Evolutionary conservation across 1,139 yeast genomes (phyloP), one percentile per base, ranked within the genome.

Genomic region (Diutina pseudorugosa): DNA sequence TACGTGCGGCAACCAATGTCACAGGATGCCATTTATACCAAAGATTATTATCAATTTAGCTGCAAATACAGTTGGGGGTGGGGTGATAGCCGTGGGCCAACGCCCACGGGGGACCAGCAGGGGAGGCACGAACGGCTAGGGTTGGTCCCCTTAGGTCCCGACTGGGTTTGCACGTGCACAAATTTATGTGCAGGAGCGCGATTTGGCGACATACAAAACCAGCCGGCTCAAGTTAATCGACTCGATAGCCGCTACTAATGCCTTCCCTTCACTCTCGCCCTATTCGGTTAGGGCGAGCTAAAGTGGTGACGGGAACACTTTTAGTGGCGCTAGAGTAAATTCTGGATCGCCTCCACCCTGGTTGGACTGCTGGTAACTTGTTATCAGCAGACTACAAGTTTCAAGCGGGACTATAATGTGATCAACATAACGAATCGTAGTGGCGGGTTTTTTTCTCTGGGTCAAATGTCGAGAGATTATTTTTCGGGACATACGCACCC

Each of bases 241-340:
- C 25, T 43, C 47, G 23, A 19, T 6, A 43, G 23, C 47, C 33
- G 47, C 47, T 21, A 43, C 47, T 43, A 43, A 43, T 43, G 47
- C 47, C 47, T 45, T 45, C 49, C 27, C 18, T 27, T 41, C 49
- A 45, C 49, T 45, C 49, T 45, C 19, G 49, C 18, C 36, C 40
- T 45, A 45, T 45, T 45, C 49, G 49, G 11, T 45, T 45, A 45
- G 49, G 11, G 19, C 40, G 30, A 45, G 49, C 27, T 27, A 45
- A 45, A 45, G n/a, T 33, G 49, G 36, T 33, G 49, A 9, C 27
- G 16, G 27, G 49, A 45, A 25, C 49, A 43, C 47, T 43, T 21
- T 43, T 27, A 45, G 40, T 25, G 40, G 49, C 49, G 49, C 36
- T 45, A 27, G 49, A 45, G 18, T 19, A 45, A 45, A 18, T 16